These are phyloP conservation scores for Tolypocladium ovalisporum DNA, from an alignment of 2,329 filamentous ascomycete genomes.

Conservation along the genomic window DNA sequence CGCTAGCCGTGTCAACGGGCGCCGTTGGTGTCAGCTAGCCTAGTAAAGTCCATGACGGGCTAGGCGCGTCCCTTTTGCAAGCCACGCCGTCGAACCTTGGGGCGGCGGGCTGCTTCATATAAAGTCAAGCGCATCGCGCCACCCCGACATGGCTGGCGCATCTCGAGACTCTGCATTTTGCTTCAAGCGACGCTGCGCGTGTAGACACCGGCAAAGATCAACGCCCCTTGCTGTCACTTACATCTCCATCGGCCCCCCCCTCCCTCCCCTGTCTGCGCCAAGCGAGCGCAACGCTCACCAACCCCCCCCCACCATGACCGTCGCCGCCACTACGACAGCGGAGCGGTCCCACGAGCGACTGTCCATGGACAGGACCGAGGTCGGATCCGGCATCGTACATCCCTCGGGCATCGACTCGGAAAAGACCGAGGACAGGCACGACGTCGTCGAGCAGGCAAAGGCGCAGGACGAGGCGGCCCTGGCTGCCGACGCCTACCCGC, in stretches of 20 bases:
- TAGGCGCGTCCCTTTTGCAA: neutral
- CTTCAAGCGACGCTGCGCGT: neutral
- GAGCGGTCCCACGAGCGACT: conserved; percentile 8
- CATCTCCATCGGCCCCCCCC: neutral
- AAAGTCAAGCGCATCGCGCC: neutral
- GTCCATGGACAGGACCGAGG: conserved; percentile 20
- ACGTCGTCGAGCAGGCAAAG: conserved; percentile 1
- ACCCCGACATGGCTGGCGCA: neutral
- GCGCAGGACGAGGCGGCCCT: conserved; percentile 5
- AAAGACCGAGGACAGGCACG: conserved; percentile 1
- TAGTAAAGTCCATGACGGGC: too few species aligned
- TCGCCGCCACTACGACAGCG: conserved; percentile 4
- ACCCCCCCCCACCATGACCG: conserved; percentile 7
- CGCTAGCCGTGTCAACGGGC: neutral
- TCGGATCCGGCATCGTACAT: conserved; percentile 13
- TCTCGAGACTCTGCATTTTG: neutral
- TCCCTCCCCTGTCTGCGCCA: neutral
- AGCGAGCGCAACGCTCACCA: neutral
- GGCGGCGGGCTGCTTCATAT: neutral
- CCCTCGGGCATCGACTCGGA: conserved; percentile 6
- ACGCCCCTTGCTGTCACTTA: neutral
- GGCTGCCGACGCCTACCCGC: conserved; percentile 22
- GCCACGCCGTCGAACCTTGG: neutral
- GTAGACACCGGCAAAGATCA: neutral
- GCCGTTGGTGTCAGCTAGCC: neutral